These are phyloP conservation scores for Dacryopinax primogenitus DNA, from an alignment of 768 basidiomycete genomes.

Conservation along the genomic window DNA sequence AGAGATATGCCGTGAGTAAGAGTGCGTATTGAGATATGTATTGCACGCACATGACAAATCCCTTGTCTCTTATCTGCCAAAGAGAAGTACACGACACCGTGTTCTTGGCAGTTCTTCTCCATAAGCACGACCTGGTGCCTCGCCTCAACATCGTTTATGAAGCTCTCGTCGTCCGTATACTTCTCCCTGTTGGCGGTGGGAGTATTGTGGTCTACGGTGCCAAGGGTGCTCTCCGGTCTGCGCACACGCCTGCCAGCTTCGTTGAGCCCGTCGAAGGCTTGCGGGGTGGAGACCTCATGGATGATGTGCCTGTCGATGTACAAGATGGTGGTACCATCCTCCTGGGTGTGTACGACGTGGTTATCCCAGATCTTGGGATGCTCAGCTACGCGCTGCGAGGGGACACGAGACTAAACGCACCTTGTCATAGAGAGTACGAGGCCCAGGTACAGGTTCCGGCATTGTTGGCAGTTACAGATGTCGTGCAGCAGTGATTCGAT, in stretches of 20 bases:
- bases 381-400: not conserved
- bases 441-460: slow-evolving; percentile 26
- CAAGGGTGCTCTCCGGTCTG: slow-evolving; percentile 73
- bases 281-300: slow-evolving; percentile 35
- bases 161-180: slow-evolving; percentile 53
- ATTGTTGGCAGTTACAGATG: slow-evolving; percentile 16
- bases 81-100: slow-evolving; percentile 84
- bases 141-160: slow-evolving; percentile 74
- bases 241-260: slow-evolving; percentile 86
- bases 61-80: slow-evolving; percentile 80
- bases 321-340: slow-evolving; percentile 3
- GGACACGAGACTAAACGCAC: not conserved
- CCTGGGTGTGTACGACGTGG: slow-evolving; percentile 25
- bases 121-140: slow-evolving; percentile 70
- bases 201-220: slow-evolving; percentile 79
- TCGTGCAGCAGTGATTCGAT: not conserved
- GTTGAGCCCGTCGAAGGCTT: slow-evolving; percentile 67
- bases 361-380: slow-evolving; percentile 28
- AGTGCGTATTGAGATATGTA: slow-evolving; percentile 32
- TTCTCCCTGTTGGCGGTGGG: slow-evolving; percentile 69
- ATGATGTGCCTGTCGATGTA: slow-evolving; percentile 27
- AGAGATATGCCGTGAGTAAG: slow-evolving; percentile 20
- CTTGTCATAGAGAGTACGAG: slow-evolving; percentile 36
- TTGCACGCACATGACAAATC: slow-evolving; percentile 52
- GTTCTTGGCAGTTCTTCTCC: slow-evolving; percentile 82